These are phyloP conservation scores for Podaxis sp. DNA, from an alignment of 768 basidiomycete species.

Conservation along the genomic window DNA sequence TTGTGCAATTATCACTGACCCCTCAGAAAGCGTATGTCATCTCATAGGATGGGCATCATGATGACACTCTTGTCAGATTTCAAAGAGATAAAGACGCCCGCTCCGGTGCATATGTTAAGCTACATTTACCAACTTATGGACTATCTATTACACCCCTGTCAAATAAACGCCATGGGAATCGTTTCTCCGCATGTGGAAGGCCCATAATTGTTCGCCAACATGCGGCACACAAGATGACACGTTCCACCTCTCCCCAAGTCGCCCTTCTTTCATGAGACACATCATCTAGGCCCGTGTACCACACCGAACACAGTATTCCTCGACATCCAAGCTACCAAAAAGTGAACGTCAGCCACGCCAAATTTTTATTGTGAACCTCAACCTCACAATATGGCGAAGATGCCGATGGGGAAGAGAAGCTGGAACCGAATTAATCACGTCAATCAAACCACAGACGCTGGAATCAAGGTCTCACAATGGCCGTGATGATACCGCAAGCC, in stretches of 20 bases:
- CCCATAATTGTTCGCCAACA: neutral
- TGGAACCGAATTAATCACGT: conserved; percentile 3
- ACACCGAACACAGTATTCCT: conserved; percentile 10
- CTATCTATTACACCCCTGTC: neutral
- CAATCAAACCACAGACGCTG: neutral
- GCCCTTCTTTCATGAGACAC: neutral
- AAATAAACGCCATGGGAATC: neutral
- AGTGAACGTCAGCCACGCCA: neutral
- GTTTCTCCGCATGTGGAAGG: neutral
- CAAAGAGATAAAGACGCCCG: too few species aligned
- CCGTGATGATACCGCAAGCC: conserved; percentile 25
- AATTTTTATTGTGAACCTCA: neutral
- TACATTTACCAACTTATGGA: neutral
- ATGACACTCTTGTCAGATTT: too few species aligned
- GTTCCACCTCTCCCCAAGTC: neutral
- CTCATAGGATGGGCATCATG: too few species aligned
- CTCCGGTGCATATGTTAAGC: neutral
- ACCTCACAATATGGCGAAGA: conserved; percentile 11
- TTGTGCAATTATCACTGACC: too few species aligned
- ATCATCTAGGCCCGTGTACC: neutral
- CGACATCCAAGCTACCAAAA: conserved; percentile 11
- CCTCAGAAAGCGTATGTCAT: too few species aligned
- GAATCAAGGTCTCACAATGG: conserved; percentile 22
- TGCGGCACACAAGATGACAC: neutral
- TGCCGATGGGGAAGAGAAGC: conserved; percentile 13